Evolutionary conservation across 2,329 filamentous ascomycete genomes (phyloP).

Genomic region (Botrytis deweyae): DNA sequence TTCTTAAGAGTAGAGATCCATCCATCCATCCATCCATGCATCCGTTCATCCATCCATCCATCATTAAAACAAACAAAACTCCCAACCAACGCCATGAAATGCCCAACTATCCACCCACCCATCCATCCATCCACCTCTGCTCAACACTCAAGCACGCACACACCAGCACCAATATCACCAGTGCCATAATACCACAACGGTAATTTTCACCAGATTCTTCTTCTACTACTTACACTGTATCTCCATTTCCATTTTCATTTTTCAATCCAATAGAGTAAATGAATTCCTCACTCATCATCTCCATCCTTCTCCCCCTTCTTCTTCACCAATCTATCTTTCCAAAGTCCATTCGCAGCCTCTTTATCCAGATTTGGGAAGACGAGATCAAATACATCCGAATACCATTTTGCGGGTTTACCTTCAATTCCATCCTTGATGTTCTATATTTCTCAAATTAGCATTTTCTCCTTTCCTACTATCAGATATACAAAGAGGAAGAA

Average conservation of each 20-base stretch:
- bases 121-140: neutral
- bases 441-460: conserved; percentile 49
- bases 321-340: conserved; percentile 42
- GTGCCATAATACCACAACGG: neutral
- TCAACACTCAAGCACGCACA: neutral
- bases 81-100: neutral
- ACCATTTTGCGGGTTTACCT: conserved; percentile 90
- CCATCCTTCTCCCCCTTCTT: conserved; percentile 33
- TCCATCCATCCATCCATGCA: too few relatives aligned
- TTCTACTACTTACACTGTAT: neutral
- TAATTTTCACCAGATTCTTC: conserved; percentile 4
- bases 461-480: neutral
- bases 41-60: neutral
- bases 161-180: neutral
- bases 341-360: conserved; percentile 66
- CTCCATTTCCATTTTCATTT: neutral
- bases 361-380: conserved; percentile 82
- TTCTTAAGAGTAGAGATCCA: conserved; percentile 1
- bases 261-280: neutral
- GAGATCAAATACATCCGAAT: conserved; percentile 86
- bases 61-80: neutral
- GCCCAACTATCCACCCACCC: neutral
- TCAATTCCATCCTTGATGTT: conserved; percentile 98
- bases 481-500: neutral
- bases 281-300: conserved; percentile 32